Evolutionary conservation across 345 rosid species (phyloP).

Genomic region (Clarkia xantiana): DNA sequence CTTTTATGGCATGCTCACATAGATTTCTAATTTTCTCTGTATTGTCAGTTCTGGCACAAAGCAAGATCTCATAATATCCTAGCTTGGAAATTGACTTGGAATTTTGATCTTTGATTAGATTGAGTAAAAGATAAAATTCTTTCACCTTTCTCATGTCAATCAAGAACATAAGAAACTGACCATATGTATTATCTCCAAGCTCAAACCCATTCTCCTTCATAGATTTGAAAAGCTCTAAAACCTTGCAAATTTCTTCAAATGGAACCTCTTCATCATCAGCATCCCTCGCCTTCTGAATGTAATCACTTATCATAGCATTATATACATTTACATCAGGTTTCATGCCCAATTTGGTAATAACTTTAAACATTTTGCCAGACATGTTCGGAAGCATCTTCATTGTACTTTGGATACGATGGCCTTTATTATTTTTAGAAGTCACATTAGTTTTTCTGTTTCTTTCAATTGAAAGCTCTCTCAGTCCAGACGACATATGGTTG

Average conservation of each 20-base stretch:
- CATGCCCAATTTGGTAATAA: constrained; percentile 40
- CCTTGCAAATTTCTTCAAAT: constrained; percentile 26
- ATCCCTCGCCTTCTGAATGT: constrained; percentile 36
- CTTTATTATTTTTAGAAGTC: constrained; percentile 22
- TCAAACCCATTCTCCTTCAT: constrained; percentile 69
- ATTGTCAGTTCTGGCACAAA: constrained; percentile 33
- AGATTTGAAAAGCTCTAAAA: constrained; percentile 22
- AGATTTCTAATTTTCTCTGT: constrained; percentile 47
- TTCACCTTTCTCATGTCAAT: constrained; percentile 52
- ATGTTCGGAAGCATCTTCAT: constrained; percentile 23
- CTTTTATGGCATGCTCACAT: constrained; percentile 19
- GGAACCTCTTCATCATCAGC: constrained; percentile 31
- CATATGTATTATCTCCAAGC: constrained; percentile 43
- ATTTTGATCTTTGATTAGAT: constrained; percentile 24
- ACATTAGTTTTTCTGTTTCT: constrained; percentile 51
- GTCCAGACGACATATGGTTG: constrained; percentile 6
- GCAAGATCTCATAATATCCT: constrained; percentile 82
- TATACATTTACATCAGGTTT: constrained; percentile 55
- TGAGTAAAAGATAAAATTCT: constrained; percentile 35
- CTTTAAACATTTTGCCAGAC: constrained; percentile 37
- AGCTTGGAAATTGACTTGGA: constrained; percentile 25
- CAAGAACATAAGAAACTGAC: constrained; percentile 51
- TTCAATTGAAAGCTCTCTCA: constrained; percentile 30
- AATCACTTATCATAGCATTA: constrained; percentile 34
- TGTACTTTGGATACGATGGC: constrained; percentile 20